Evolutionary conservation across 805 yeast species (phyloP).

Genomic region (Torulaspora maleeae): DNA sequence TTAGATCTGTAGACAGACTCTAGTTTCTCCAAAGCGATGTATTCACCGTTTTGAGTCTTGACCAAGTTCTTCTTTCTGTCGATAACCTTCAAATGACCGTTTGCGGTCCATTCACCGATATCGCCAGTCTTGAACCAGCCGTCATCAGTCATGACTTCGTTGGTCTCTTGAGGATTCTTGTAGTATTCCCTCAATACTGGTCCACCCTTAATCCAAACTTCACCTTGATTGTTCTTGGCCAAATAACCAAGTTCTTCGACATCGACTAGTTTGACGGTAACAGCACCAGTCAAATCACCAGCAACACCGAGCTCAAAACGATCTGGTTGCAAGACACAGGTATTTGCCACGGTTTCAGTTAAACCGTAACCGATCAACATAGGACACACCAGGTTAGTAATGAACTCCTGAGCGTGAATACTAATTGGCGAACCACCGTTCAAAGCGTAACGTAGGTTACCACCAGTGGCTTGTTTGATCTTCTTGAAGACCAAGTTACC

Average conservation of each 20-base stretch:
- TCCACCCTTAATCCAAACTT: slow-evolving; percentile 72
- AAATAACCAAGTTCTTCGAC: slow-evolving; percentile 87
- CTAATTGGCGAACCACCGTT: slow-evolving; percentile 95
- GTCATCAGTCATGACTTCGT: slow-evolving; percentile 66
- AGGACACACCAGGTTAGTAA: slow-evolving; percentile 71
- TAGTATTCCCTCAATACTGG: slow-evolving; percentile 73
- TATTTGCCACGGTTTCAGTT: slow-evolving; percentile 92
- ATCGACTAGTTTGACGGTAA: slow-evolving; percentile 85
- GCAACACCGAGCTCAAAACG: slow-evolving; percentile 69
- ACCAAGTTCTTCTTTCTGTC: slow-evolving; percentile 96
- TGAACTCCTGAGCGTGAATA: slow-evolving; percentile 72
- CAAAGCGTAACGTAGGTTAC: slow-evolving; percentile 63
- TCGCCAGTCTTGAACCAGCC: slow-evolving; percentile 98
- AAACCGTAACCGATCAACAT: slow-evolving; percentile 93
- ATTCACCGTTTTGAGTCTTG: slow-evolving; percentile 95
- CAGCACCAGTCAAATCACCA: slow-evolving; percentile 78
- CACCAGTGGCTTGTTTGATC: slow-evolving; percentile 93
- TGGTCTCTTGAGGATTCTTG: slow-evolving; percentile 77
- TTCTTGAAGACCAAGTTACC: slow-evolving; percentile 78
- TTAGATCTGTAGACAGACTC: slow-evolving; percentile 89
- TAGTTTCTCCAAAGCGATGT: slow-evolving; percentile 91
- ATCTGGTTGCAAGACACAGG: slow-evolving; percentile 60
- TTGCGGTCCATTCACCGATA: slow-evolving; percentile 85
- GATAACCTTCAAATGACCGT: slow-evolving; percentile 75
- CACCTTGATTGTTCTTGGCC: slow-evolving; percentile 92